Percentiles rank a stretch among this genome's conserved stretches.
phyloP scores from a whole-genome alignment of 495 filamentous ascomycete species.

The Penicillium cataractarum region DNA sequence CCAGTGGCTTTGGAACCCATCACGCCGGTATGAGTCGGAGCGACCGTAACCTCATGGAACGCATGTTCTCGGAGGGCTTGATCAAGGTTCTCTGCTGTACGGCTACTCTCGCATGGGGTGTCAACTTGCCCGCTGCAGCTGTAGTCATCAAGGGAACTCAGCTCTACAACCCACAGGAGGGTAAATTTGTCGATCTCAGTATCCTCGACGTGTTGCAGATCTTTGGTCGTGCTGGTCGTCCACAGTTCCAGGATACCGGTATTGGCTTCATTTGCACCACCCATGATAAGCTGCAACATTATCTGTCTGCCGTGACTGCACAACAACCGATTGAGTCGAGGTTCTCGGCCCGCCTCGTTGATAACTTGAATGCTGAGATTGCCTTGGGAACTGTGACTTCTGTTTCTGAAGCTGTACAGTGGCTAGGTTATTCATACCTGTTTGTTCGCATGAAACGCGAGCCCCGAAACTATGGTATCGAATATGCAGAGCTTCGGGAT shows the following conservation, averaged over 20 bases:
- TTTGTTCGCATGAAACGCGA: constrained; percentile 95
- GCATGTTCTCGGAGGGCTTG: constrained; percentile 83
- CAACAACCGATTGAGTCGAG: constrained; percentile 95
- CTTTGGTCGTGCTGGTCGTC: constrained; percentile 95
- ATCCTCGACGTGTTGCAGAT: constrained; percentile 98
- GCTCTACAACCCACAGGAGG: constrained; percentile 92
- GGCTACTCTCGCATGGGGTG: constrained; percentile 94
- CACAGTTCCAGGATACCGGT: constrained; percentile 93
- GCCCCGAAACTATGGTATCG: constrained; percentile 92
- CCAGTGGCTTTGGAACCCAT: constrained; percentile 90
- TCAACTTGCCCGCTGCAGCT: constrained; percentile 91
- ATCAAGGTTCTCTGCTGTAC: constrained; percentile 98
- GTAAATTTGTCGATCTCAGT: constrained; percentile 94
- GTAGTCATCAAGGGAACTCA: constrained; percentile 97
- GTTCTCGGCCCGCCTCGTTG: constrained; percentile 87
- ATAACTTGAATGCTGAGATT: constrained; percentile 97
- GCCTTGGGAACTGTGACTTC: constrained; percentile 93
- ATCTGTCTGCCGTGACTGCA: constrained; percentile 88
- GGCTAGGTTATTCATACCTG: constrained; percentile 97
- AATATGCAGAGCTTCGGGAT: constrained; percentile 85
- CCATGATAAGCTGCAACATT: constrained; percentile 89
- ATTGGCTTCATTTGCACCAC: constrained; percentile 98
- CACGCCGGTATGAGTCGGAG: constrained; percentile 94
- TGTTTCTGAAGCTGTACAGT: constrained; percentile 89
- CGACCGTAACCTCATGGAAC: constrained; percentile 91